Conservation (phyloP, 139 green algal genomes). For the Auxenochlorella pyrenoidosa region DNA sequence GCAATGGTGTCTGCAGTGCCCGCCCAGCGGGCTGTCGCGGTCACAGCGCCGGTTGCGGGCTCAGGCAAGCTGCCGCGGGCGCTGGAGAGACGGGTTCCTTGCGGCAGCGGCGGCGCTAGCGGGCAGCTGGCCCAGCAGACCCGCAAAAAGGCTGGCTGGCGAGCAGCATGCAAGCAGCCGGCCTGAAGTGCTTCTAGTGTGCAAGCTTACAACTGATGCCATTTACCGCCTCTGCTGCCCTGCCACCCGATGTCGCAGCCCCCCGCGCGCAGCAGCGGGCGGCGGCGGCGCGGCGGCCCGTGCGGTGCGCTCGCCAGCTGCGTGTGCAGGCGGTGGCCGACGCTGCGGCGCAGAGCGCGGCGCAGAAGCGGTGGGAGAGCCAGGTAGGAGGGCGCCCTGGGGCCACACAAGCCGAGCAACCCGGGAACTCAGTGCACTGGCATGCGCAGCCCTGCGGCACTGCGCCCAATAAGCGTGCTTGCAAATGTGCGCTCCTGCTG, state of each 20-base stretch:
- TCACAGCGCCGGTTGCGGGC: not conserved
- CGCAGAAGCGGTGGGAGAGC: conserved; percentile 43
- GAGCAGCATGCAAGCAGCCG: not conserved
- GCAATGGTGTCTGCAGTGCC: not conserved
- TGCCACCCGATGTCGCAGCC: not conserved
- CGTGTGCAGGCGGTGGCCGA: conserved; percentile 11
- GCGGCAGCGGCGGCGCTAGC: not conserved
- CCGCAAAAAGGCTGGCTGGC: too few species aligned
- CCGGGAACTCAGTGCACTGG: too few species aligned
- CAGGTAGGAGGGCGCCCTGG: conserved; percentile 18
- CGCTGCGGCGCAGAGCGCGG: conserved; percentile 18
- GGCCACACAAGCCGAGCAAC: too few species aligned
- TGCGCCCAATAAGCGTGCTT: not conserved
- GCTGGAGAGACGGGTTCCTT: not conserved
- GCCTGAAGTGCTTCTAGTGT: not conserved
- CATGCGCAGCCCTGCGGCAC: not conserved
- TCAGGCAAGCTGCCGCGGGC: not conserved
- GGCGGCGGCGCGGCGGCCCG: not conserved
- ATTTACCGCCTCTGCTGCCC: not conserved
- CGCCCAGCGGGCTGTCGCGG: not conserved
- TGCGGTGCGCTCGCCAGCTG: not conserved
- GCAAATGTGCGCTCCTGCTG: not conserved
- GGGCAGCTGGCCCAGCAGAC: not conserved
- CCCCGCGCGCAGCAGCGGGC: conserved; percentile 1
- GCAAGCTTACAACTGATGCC: not conserved